Evolutionary conservation across 768 basidiomycete species (phyloP).

Genomic region (Trametes gibbosa): DNA sequence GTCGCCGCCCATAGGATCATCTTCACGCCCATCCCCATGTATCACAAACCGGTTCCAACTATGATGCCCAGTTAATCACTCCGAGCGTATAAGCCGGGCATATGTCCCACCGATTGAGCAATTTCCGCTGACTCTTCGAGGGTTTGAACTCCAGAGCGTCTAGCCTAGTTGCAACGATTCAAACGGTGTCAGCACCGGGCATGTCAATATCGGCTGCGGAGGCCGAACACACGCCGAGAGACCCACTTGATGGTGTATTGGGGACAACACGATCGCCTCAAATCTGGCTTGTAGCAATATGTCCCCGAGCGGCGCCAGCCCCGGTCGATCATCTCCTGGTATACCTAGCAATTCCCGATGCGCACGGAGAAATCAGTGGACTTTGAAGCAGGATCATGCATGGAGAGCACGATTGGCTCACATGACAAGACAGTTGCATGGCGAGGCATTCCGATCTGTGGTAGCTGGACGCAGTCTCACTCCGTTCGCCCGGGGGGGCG

Average conservation of each 20-base stretch:
- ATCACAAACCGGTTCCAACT: conserved; percentile 77
- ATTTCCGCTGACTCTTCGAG: conserved; percentile 71
- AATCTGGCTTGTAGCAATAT: conserved; percentile 87
- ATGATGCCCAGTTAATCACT: background rate
- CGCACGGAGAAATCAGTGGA: background rate
- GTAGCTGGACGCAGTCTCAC: conserved; percentile 38
- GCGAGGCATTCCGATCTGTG: conserved; percentile 51
- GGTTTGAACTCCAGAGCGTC: conserved; percentile 66
- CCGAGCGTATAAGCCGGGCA: background rate
- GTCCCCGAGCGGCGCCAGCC: conserved; percentile 84
- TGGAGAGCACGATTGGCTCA: conserved; percentile 29
- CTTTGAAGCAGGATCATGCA: too few relatives aligned
- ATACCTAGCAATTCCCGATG: conserved; percentile 47
- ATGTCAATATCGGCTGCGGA: too few relatives aligned
- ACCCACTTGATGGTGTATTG: conserved; percentile 89
- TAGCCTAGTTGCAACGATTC: conserved; percentile 42
- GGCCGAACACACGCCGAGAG: too few relatives aligned
- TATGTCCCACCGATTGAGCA: conserved; percentile 60
- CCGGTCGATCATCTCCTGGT: conserved; percentile 80
- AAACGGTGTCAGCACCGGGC: background rate
- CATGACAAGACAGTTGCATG: conserved; percentile 51
- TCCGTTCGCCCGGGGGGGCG: conserved; percentile 50
- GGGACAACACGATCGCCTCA: conserved; percentile 82
- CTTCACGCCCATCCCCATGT: conserved; percentile 24
- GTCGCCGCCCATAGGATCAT: conserved; percentile 26